Base-by-base conservation (phyloP, 805 yeast genomes). In the Pichia manshurica region DNA sequence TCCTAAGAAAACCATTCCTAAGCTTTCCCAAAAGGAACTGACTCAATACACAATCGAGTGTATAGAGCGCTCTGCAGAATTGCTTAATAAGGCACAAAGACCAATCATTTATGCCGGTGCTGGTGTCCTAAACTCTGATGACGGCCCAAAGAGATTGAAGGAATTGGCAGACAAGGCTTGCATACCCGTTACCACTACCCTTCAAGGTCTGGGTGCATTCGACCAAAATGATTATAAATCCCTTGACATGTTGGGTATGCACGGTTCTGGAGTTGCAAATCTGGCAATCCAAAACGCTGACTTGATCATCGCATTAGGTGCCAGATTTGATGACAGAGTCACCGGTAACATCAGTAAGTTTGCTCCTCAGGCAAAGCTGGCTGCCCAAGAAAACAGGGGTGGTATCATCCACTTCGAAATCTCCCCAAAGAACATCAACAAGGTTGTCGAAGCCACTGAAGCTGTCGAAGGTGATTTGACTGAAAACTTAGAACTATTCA, bases 271-370 rank as follows among this genome's bases (percentile, higher is more conserved):
- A 44, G 88, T 89, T 59, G 99, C 99, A 57, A 93, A 93, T 75
- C 66, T 85, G 61, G 95, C 98, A 45, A 84, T 93, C 57, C 99
- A 93, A 73, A 75, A 81, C 50, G 96, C 98, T 36, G 99, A 93
- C 69, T 72, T 90, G 59, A 87, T 93, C 63, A 70, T 93, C 53
- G 98, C 98, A 16, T 74, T 93, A 39, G 99, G 99, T 64, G 96
- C 98, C 33, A 81, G 99, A 67, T 93, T 93, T 61, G 99, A 93
- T 70, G 99, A 93, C 73, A 90, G 99, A 75, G 99, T 93, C 59
- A 93, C 99, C 38, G 84, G 93, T 61, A 79, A 79, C 61, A 74
- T 93, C 47, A 55, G 85, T 52, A 85, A 84, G 65, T 93, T 93
- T 66, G 99, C 98, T 39, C 99, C 99, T 49, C 87, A 71, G 49